Percentiles rank a stretch among this genome's conserved stretches.
phyloP scores from a whole-genome alignment of 2,329 filamentous ascomycete species.

The Alternaria gansuensis region DNA sequence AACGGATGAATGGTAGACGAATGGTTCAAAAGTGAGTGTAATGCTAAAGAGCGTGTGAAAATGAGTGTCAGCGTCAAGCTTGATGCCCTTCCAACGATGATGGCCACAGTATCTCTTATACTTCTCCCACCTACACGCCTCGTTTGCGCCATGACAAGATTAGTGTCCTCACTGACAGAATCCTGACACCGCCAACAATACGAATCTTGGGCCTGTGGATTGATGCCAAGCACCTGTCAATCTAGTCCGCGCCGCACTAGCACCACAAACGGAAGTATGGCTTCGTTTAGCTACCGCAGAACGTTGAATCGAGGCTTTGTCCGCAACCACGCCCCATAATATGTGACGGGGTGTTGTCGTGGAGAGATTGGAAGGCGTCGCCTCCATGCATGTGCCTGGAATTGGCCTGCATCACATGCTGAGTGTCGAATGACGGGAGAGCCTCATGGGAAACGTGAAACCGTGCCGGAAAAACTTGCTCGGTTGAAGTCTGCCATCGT shows the following conservation, averaged over 20 bases:
- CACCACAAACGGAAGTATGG: constrained; percentile 20
- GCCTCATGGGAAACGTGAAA: constrained; percentile 33
- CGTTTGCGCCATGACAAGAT: constrained; percentile 23
- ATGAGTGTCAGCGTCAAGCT: constrained; percentile 49
- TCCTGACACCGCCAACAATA: constrained; percentile 15
- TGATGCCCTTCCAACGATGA: constrained; percentile 29
- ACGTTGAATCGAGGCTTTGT: constrained; percentile 29
- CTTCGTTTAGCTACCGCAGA: constrained; percentile 35
- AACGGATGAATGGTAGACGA: constrained; percentile 37
- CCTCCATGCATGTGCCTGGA: constrained; percentile 34
- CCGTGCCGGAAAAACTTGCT: constrained; percentile 25
- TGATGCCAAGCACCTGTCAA: constrained; percentile 38
- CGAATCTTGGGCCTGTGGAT: constrained; percentile 29
- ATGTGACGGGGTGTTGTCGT: constrained; percentile 27
- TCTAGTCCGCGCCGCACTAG: constrained; percentile 40
- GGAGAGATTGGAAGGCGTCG: constrained; percentile 32
- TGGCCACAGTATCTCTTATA: constrained; percentile 36
- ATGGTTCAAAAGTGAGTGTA: constrained; percentile 41
- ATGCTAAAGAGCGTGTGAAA: constrained; percentile 45
- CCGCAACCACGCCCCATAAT: constrained; percentile 35
- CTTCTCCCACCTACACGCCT: constrained; percentile 29
- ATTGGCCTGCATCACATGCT: constrained; percentile 19
- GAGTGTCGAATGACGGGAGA: constrained; percentile 30
- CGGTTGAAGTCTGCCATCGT: constrained; percentile 13
- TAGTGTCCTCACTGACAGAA: constrained; percentile 25